phyloP scores from a whole-genome alignment of 108 stramenopile genomes.

The Skeletonema menzelii region DNA sequence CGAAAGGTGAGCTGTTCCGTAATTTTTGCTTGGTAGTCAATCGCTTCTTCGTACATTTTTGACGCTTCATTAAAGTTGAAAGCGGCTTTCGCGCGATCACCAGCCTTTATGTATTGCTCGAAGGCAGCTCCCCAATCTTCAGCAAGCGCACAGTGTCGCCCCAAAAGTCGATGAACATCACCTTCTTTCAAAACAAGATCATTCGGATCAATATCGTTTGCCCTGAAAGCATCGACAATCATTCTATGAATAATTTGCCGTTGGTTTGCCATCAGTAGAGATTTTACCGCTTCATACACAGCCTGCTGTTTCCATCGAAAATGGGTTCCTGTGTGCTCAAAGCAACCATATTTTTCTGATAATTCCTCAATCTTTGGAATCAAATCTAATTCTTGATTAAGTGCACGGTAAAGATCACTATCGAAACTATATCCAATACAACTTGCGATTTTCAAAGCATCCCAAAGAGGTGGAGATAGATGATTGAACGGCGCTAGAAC shows the following conservation, averaged over 20 bases:
- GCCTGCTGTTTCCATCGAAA: conserved; percentile 57
- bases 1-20: conserved; percentile 21
- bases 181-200: conserved; percentile 33
- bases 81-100: conserved; percentile 43
- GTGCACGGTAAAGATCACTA: conserved; percentile 40
- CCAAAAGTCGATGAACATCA: conserved; percentile 46
- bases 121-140: conserved; percentile 48
- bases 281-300: conserved; percentile 54
- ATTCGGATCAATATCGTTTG: conserved; percentile 22
- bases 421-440: conserved; percentile 56
- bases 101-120: conserved; percentile 43
- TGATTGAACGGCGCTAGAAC: conserved; percentile 47
- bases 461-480: conserved; percentile 48
- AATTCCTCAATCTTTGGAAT: conserved; percentile 44
- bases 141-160: conserved; percentile 46
- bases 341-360: conserved; percentile 37
- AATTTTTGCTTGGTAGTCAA: conserved; percentile 45
- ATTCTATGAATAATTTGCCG: conserved; percentile 52
- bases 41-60: conserved; percentile 52
- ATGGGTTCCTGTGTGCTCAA: conserved; percentile 27
- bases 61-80: conserved; percentile 50
- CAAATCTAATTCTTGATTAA: conserved; percentile 33
- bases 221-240: conserved; percentile 44
- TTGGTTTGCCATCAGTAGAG: conserved; percentile 52
- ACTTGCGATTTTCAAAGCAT: conserved; percentile 54